phyloP scores from a whole-genome alignment of 257 asterid species.

The Gardenia jasminoides region DNA sequence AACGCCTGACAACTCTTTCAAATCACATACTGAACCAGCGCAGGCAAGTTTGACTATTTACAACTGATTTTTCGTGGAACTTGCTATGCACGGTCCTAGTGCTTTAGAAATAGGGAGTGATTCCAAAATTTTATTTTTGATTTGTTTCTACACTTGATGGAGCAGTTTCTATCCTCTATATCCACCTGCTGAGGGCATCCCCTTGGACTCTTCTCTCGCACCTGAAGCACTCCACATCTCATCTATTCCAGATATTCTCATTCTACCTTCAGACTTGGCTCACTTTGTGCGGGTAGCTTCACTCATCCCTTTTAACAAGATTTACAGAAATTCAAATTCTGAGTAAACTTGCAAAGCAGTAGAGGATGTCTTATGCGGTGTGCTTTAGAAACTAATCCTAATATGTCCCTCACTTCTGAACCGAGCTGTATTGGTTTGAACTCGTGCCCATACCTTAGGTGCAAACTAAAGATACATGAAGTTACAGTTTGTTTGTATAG shows the following conservation, averaged over 20 bases:
- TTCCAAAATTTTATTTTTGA: background rate
- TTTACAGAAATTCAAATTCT: background rate
- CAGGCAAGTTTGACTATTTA: conserved; percentile 46
- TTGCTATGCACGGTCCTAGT: background rate
- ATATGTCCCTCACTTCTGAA: background rate
- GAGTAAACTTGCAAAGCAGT: background rate
- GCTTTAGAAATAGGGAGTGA: background rate
- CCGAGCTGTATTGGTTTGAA: background rate
- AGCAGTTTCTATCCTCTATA: conserved; percentile 95
- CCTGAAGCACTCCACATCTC: conserved; percentile 67
- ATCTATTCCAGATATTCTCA: conserved; percentile 74
- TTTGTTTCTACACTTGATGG: conserved; percentile 21
- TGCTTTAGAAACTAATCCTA: background rate
- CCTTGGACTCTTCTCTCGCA: conserved; percentile 80
- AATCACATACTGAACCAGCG: conserved; percentile 75
- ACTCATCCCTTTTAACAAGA: background rate
- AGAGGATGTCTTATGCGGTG: background rate
- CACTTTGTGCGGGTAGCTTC: conserved; percentile 67
- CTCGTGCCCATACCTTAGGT: background rate
- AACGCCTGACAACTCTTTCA: conserved; percentile 79
- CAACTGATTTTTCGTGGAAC: conserved; percentile 4
- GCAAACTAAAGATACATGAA: background rate
- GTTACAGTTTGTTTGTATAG: too few relatives aligned
- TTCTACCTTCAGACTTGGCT: conserved; percentile 90
- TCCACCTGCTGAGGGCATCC: conserved; percentile 90